Evolutionary conservation across 2,329 filamentous ascomycete genomes (phyloP).

Genomic region (Colletotrichum graminicola): DNA sequence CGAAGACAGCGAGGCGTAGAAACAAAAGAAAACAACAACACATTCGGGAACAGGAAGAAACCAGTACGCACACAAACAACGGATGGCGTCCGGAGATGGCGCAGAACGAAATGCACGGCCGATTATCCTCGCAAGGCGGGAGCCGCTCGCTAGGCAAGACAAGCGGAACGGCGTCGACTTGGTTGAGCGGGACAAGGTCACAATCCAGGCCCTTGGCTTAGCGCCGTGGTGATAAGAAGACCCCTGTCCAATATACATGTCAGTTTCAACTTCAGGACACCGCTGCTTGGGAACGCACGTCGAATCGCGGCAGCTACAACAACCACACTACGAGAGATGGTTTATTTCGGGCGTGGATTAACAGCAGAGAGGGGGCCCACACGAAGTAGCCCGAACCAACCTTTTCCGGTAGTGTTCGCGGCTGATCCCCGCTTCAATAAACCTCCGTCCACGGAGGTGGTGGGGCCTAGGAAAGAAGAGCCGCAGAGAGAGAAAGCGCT

Average conservation of each 20-base stretch:
- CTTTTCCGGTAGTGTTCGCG: constrained; percentile 27
- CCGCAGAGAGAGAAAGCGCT: constrained; percentile 25
- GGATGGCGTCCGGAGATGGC: constrained; percentile 22
- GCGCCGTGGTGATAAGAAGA: constrained; percentile 25
- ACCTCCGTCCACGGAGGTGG: not conserved
- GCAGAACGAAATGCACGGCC: constrained; percentile 30
- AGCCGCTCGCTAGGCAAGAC: constrained; percentile 41
- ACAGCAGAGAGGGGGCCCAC: not conserved
- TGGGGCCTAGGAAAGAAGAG: constrained; percentile 22
- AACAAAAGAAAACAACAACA: constrained; percentile 30
- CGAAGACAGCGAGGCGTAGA: constrained; percentile 19
- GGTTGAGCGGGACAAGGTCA: constrained; percentile 8
- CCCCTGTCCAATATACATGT: constrained; percentile 39
- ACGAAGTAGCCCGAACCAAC: not conserved
- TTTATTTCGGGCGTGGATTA: constrained; percentile 25
- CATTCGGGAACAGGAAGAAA: constrained; percentile 17
- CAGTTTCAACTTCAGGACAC: constrained; percentile 42
- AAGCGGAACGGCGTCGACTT: constrained; percentile 34
- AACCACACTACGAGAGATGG: constrained; percentile 14
- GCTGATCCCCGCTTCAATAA: constrained; percentile 28
- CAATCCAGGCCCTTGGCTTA: constrained; percentile 27
- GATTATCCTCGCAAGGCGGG: constrained; percentile 28
- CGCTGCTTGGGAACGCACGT: constrained; percentile 29
- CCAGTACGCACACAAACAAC: constrained; percentile 9
- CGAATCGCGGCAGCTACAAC: constrained; percentile 25